These are phyloP conservation scores for Cunninghamia lanceolata DNA, from an alignment of 75 land plant genomes.

Conservation along the genomic window DNA sequence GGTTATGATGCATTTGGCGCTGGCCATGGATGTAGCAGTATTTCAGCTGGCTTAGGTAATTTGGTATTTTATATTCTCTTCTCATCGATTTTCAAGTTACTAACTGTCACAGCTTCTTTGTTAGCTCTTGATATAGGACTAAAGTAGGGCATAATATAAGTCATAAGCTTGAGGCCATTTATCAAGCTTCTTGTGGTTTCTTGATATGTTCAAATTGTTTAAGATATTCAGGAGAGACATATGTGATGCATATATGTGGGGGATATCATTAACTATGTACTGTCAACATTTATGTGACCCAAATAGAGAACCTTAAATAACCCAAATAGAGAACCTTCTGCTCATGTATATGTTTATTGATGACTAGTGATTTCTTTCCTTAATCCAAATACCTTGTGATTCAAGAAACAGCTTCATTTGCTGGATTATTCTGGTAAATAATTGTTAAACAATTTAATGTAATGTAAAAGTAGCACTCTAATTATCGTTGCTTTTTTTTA, in stretches of 20 bases:
- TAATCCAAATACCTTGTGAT: not conserved
- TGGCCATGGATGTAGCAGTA: slow-evolving; percentile 74
- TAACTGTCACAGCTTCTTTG: not conserved
- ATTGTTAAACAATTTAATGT: not conserved
- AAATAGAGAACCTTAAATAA: not conserved
- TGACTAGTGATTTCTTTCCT: not conserved
- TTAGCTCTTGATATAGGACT: not conserved
- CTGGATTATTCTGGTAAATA: not conserved
- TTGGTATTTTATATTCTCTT: not conserved
- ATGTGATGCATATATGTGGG: not conserved
- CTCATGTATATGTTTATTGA: not conserved
- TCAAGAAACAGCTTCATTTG: not conserved
- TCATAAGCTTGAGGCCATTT: not conserved
- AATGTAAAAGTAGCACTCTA: not conserved
- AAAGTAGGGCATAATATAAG: not conserved
- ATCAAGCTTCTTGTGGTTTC: not conserved
- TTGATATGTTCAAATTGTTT: not conserved
- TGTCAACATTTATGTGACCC: not conserved
- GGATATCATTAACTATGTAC: not conserved
- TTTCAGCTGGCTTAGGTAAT: slow-evolving; percentile 81
- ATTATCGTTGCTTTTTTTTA: not conserved
- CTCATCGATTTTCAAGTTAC: not conserved
- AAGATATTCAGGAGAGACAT: not conserved
- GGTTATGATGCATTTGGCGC: slow-evolving; percentile 79
- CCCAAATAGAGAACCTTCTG: not conserved